Conservation (phyloP, 106 monocot genomes). For the Gastrodia elata region DNA sequence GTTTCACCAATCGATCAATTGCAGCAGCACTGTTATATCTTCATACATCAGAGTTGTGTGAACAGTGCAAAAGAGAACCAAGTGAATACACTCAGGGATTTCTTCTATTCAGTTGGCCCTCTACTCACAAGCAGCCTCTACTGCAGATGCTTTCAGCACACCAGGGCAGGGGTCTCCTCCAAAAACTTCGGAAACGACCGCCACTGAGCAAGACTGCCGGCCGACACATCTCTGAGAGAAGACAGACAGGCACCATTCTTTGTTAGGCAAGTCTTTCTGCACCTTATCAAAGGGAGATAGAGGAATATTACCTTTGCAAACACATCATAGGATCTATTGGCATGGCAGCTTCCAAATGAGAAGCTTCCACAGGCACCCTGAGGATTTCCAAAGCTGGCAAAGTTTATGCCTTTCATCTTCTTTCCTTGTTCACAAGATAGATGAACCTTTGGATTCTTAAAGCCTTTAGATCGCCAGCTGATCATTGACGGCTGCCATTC, state of each 20-base stretch:
- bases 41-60: not conserved
- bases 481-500: conserved; percentile 78
- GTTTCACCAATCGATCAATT: not conserved
- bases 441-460: conserved; percentile 51
- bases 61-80: not conserved
- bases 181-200: conserved; percentile 2
- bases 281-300: not conserved
- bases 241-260: not conserved
- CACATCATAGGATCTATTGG: conserved; percentile 73
- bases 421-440: conserved; percentile 51
- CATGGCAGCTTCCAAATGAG: conserved; percentile 78
- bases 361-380: conserved; percentile 67
- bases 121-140: conserved; percentile 3
- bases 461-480: conserved; percentile 42
- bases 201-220: not conserved
- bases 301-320: conserved; percentile 56
- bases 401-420: conserved; percentile 63
- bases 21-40: not conserved
- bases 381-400: conserved; percentile 92
- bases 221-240: not conserved
- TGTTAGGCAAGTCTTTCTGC: not conserved
- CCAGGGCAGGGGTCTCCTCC: conserved; percentile 7
- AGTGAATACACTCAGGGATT: not conserved
- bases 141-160: conserved; percentile 1
- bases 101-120: not conserved